Conservation (phyloP, 1,139 yeast genomes). For the Torulaspora globosa region DNA sequence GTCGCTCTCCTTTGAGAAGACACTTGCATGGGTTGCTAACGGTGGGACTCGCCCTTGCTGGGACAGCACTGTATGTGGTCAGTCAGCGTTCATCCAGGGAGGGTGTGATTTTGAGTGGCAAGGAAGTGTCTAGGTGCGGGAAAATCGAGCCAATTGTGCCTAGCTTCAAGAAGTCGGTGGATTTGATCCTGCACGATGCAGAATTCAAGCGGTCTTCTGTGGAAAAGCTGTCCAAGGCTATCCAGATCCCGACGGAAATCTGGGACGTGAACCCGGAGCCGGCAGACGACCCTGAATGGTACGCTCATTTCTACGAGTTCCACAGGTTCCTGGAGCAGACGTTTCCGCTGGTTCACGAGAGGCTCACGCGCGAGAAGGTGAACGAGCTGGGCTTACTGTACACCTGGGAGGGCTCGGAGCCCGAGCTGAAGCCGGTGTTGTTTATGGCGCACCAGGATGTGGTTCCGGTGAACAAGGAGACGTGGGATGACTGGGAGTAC, state of each 20-base stretch:
- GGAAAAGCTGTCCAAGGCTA: slow-evolving; percentile 46
- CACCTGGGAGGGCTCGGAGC: slow-evolving; percentile 60
- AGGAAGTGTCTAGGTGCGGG: slow-evolving; percentile 8
- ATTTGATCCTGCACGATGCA: slow-evolving; percentile 37
- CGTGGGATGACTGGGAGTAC: slow-evolving; percentile 57
- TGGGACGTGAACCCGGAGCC: slow-evolving; percentile 51
- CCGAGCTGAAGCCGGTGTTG: slow-evolving; percentile 56
- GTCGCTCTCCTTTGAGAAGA: background rate
- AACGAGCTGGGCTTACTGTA: slow-evolving; percentile 65
- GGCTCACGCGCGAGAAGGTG: slow-evolving; percentile 50
- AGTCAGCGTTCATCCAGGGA: too few species aligned
- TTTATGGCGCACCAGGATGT: slow-evolving; percentile 79
- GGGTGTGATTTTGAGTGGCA: background rate
- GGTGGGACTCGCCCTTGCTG: slow-evolving; percentile 6
- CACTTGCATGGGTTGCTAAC: slow-evolving; percentile 1
- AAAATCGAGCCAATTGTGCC: slow-evolving; percentile 11
- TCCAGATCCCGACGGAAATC: slow-evolving; percentile 58
- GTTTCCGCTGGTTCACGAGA: slow-evolving; percentile 55
- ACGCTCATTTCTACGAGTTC: slow-evolving; percentile 38
- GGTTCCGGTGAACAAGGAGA: slow-evolving; percentile 68
- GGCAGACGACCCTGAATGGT: slow-evolving; percentile 36
- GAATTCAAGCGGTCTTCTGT: slow-evolving; percentile 43
- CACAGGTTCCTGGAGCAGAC: slow-evolving; percentile 52
- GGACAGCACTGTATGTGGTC: slow-evolving; percentile 1
- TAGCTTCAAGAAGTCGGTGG: slow-evolving; percentile 21